Conservation (phyloP, 805 yeast species). For the Zygotorulaspora danielsina region DNA sequence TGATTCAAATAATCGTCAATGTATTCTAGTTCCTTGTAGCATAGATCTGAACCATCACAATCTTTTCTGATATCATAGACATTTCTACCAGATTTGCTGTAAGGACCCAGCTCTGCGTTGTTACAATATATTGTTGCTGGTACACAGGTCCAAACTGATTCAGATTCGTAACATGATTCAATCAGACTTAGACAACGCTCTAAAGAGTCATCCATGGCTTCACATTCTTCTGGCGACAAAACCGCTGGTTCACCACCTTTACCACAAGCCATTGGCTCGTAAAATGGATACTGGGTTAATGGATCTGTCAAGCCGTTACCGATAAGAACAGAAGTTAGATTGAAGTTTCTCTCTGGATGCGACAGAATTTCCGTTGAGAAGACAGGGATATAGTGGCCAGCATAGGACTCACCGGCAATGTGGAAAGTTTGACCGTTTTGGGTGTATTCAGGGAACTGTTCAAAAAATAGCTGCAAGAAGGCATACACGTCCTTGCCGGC, state of each 20-base stretch:
- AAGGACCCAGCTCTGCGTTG: slow-evolving; percentile 75
- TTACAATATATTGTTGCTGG: slow-evolving; percentile 92
- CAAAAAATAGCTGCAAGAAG: slow-evolving; percentile 72
- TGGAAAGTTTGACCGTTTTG: slow-evolving; percentile 55
- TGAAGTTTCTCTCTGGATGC: slow-evolving; percentile 58
- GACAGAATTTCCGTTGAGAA: slow-evolving; percentile 76
- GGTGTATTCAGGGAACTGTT: slow-evolving; percentile 58
- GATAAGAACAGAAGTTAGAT: slow-evolving; percentile 72
- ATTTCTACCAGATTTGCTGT: slow-evolving; percentile 79
- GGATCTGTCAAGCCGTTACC: slow-evolving; percentile 93
- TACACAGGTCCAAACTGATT: slow-evolving; percentile 77
- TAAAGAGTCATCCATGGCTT: slow-evolving; percentile 57
- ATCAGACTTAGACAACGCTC: slow-evolving; percentile 77
- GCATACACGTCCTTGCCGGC: slow-evolving; percentile 83
- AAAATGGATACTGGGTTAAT: slow-evolving; percentile 68
- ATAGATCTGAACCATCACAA: slow-evolving; percentile 65
- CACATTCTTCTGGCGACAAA: slow-evolving; percentile 74
- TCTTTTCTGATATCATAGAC: slow-evolving; percentile 82
- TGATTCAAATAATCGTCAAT: slow-evolving; percentile 75
- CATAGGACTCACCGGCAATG: slow-evolving; percentile 91
- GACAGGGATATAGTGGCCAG: slow-evolving; percentile 90
- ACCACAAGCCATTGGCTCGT: slow-evolving; percentile 94
- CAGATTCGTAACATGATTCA: slow-evolving; percentile 69
- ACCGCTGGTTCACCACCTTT: slow-evolving; percentile 80
- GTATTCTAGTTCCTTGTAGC: slow-evolving; percentile 75